phyloP scores from a whole-genome alignment of 192 early-diverging fungal species.

The Podila epicladia region DNA sequence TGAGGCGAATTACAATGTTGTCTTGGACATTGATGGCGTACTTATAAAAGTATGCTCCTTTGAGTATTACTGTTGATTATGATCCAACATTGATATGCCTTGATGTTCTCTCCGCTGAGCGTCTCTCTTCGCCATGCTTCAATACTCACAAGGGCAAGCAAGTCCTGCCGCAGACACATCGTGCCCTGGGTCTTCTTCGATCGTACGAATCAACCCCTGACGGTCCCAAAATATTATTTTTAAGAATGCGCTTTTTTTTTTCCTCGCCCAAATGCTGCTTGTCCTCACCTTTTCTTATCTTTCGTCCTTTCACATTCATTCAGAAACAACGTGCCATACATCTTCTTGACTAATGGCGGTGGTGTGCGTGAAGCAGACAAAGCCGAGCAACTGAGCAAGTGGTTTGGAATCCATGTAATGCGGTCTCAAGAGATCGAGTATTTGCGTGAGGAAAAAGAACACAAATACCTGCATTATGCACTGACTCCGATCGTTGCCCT shows the following conservation, averaged over 20 bases:
- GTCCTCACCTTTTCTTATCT: conserved; percentile 12
- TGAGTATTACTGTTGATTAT: neutral
- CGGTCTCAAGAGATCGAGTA: no score
- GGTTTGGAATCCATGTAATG: conserved; percentile 61
- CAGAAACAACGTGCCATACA: conserved; percentile 72
- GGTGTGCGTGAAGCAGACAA: conserved; percentile 80
- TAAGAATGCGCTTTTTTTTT: neutral
- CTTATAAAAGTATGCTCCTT: conserved; percentile 72
- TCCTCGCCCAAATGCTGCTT: no score
- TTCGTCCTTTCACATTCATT: neutral
- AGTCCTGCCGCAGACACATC: conserved; percentile 71
- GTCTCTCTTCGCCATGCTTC: neutral
- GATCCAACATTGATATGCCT: neutral
- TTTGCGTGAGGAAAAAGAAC: no score
- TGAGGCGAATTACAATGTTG: conserved; percentile 51
- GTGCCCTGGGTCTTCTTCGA: conserved; percentile 72
- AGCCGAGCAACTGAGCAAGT: conserved; percentile 69
- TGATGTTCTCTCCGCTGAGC: no score
- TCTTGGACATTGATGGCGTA: conserved; percentile 89
- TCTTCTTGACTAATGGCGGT: conserved; percentile 92
- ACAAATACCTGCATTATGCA: no score
- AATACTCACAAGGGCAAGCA: conserved; percentile 63
- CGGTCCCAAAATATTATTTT: no score
- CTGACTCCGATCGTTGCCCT: neutral
- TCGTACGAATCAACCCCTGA: conserved; percentile 50